Evolutionary conservation across 2,329 filamentous ascomycete species (phyloP).

Genomic region (Fonsecaea erecta): DNA sequence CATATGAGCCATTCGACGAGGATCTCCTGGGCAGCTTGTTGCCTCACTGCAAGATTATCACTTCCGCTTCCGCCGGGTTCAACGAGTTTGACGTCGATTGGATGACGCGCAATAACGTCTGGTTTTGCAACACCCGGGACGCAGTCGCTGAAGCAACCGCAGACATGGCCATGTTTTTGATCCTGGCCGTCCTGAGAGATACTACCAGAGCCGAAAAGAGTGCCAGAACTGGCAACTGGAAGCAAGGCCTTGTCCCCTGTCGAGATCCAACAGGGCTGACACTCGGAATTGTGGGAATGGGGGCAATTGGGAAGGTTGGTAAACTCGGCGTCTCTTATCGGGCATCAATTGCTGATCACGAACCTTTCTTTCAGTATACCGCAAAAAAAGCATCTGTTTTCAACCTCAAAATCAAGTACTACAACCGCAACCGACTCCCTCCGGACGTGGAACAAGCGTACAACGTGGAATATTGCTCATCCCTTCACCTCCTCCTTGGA

Average conservation of each 20-base stretch:
- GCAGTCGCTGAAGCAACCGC: conserved; percentile 60
- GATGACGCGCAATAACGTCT: conserved; percentile 59
- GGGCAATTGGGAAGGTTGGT: conserved; percentile 50
- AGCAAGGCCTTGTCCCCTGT: conserved; percentile 43
- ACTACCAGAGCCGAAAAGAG: conserved; percentile 48
- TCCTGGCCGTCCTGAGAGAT: conserved; percentile 55
- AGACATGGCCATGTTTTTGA: conserved; percentile 57
- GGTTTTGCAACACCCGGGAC: conserved; percentile 61
- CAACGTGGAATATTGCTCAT: conserved; percentile 30
- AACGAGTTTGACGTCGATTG: conserved; percentile 73
- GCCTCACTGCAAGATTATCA: conserved; percentile 53
- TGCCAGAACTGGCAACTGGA: conserved; percentile 48
- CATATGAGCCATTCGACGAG: conserved; percentile 57
- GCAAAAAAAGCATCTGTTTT: conserved; percentile 70
- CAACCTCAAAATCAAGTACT: conserved; percentile 75
- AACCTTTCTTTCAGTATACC: conserved; percentile 15
- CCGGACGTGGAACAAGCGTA: conserved; percentile 55
- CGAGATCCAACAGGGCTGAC: conserved; percentile 52
- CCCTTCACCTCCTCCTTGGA: conserved; percentile 42
- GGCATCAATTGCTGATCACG: background rate
- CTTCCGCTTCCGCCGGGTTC: conserved; percentile 47
- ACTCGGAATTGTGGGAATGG: conserved; percentile 57
- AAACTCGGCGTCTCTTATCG: background rate
- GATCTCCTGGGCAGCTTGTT: conserved; percentile 49
- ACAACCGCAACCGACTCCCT: conserved; percentile 69